Evolutionary conservation across 495 filamentous ascomycete genomes (phyloP), one percentile per base, ranked within the genome.

Genomic region (Penicillium flavigenum): DNA sequence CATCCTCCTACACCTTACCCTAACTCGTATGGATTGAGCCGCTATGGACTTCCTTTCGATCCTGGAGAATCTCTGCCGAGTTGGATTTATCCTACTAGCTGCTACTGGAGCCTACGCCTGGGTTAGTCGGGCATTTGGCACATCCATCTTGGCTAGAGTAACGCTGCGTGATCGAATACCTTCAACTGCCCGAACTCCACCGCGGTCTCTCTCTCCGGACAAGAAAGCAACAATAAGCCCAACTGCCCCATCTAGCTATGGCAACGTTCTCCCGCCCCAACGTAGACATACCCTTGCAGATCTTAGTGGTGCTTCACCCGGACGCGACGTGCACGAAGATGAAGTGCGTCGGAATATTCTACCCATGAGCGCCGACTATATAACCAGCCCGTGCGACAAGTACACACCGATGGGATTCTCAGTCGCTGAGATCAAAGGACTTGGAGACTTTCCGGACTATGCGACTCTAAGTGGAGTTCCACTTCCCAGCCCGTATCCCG

Each of bases 401-500:
- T 85, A 79, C 54, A 88, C 83, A 0, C 75, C 83, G 0, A 86
- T 78, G 53, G 83, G 78, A 29, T 81, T 87, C 56, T 86, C 89
- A 4, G 75, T 85, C 2, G 79, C 81, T 22, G 91, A 96, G 56
- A 79, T 96, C 67, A 83, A 84, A 54, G 80, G 79, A 0, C 74
- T 95, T 17, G 91, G 91, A 0, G 82, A 91, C 58, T 95, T 96
- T 59, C 91, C 91, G 1, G 86, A 95, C 62, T 96, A 96, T 72
- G 81, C 89, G 34, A 70, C 76, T 5, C 74, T 96, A 8, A 90
- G 86, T 54, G 92, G 90, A 29, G 88, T 96, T 17, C 90, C 90
- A 1, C 69, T 89, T 34, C 92, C 92, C 0, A 57, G 75, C 12
- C 77, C 88, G 0, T 91, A 89, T 62, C 51, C 51, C 3, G 75